Conservation (phyloP, 768 basidiomycete genomes). For the Rhizopogon vinicolor region DNA sequence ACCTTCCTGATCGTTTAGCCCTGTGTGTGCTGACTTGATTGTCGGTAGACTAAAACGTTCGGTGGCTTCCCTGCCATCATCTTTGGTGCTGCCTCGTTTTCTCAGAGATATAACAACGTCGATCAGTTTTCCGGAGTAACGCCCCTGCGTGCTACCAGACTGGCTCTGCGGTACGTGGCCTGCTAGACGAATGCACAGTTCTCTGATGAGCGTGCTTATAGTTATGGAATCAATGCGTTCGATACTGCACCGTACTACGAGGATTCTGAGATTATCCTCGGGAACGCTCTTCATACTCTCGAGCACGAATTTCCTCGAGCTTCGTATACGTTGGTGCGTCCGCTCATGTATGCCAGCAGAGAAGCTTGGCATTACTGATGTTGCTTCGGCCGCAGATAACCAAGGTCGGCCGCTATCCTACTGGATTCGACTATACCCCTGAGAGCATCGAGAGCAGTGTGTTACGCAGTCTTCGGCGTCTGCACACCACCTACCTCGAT, state of each 20-base stretch:
- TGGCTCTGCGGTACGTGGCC: slow-evolving; percentile 63
- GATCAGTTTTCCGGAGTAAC: slow-evolving; percentile 48
- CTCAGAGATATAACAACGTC: slow-evolving; percentile 60
- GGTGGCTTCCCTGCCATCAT: slow-evolving; percentile 47
- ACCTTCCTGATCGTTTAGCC: neutral
- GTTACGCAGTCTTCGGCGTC: slow-evolving; percentile 55
- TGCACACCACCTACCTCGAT: slow-evolving; percentile 78
- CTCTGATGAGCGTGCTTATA: slow-evolving; percentile 18
- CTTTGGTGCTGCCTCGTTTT: slow-evolving; percentile 72
- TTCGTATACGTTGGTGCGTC: slow-evolving; percentile 65
- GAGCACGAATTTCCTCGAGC: slow-evolving; percentile 69
- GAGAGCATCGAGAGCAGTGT: slow-evolving; percentile 62
- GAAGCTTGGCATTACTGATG: neutral
- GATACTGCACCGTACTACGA: slow-evolving; percentile 84
- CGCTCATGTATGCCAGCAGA: neutral
- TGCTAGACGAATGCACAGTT: too few species aligned
- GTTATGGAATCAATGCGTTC: slow-evolving; percentile 78
- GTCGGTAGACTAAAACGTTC: slow-evolving; percentile 22
- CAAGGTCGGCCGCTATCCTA: slow-evolving; percentile 73
- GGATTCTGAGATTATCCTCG: slow-evolving; percentile 72
- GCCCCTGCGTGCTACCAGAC: slow-evolving; percentile 64
- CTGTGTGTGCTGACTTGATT: slow-evolving; percentile 4
- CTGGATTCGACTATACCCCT: slow-evolving; percentile 73
- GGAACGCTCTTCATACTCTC: slow-evolving; percentile 57
- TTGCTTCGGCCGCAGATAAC: slow-evolving; percentile 52